A percentile compares a stretch with the other conserved stretches of the same genome.
Conservation (phyloP, 2,329 filamentous ascomycete genomes). For the Colletotrichum gigasporum region DNA sequence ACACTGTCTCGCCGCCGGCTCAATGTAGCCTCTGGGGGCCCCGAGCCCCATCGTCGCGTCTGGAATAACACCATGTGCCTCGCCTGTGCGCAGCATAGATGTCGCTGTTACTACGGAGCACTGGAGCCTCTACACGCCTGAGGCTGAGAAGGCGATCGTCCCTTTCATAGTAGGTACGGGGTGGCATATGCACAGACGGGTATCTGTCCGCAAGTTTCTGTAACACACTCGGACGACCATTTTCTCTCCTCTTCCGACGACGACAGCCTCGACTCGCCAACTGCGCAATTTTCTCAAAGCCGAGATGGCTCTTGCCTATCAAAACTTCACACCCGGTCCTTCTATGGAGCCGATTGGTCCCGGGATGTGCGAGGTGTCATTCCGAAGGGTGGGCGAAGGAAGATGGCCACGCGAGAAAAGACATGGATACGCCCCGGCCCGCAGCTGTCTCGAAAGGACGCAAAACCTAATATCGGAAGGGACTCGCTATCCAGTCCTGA, state of each 20-base stretch:
- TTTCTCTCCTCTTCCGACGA: background rate
- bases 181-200: conserved; percentile 17
- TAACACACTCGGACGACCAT: conserved; percentile 15
- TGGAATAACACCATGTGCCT: background rate
- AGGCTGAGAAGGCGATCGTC: conserved; percentile 3
- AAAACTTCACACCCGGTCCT: background rate
- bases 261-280: background rate
- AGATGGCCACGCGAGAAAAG: conserved; percentile 21
- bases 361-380: conserved; percentile 7
- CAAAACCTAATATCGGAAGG: background rate
- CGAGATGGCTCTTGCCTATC: conserved; percentile 14
- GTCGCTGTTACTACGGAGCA: background rate
- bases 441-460: conserved; percentile 7
- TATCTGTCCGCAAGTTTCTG: conserved; percentile 6
- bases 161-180: background rate
- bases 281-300: background rate
- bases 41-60: background rate
- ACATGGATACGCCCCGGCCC: conserved; percentile 11
- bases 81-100: background rate
- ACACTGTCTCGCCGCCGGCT: background rate
- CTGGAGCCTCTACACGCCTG: background rate
- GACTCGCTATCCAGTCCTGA: background rate
- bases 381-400: conserved; percentile 10
- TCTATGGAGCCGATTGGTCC: background rate
- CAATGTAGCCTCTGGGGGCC: background rate